Evolutionary conservation across 768 basidiomycete species (phyloP), one percentile per base, ranked within the genome.

Genomic region (Terana coerulea): DNA sequence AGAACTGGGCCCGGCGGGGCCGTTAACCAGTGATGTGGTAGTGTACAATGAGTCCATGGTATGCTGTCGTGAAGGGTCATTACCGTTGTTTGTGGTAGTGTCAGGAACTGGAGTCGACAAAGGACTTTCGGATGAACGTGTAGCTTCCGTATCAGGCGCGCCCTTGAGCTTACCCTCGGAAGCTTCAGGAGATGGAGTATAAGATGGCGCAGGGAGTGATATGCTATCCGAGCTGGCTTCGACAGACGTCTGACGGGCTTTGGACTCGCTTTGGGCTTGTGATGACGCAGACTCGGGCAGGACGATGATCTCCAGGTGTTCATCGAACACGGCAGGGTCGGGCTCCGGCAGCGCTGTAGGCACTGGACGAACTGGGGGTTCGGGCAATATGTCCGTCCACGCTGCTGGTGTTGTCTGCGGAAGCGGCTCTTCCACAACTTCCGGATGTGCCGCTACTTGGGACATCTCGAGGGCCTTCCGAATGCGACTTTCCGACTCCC

Each of bases 401-500:
- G 30, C 28, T 30, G 22, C 8, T 17, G 45, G 28, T 11, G 28
- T 21, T 6, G 30, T 34, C 10, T 29, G 5, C 22, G 31, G 31
- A 5, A 61, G 58, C 2, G 60, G 53, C 40, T 63, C 64, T 2
- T 53, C 37, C 12, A 48, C 19, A 14, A 51, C 42, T 12, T 75
- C 73, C 10, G 61, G 62, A 5, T 40, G 49, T 19, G 65, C 54
- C 6, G 50, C 33, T 8, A 42, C 44, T 2, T 41, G 58, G 1
- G 54, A 56, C n/a, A 59, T 57, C 35, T 65, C 64, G 3, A 52
- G 42, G 7, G 55, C 47, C 3, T 56, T 59, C 24, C 53, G 59
- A 17, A 61, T 60, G 49, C 67, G 73, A 56, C 86, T 86, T 63
- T 88, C 86, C 3, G 74, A 77, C 59, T 88, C 81, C 88, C 89